Base-by-base conservation (phyloP, 371 early-diverging fungal genomes). In the Dichotomocladium elegans region DNA sequence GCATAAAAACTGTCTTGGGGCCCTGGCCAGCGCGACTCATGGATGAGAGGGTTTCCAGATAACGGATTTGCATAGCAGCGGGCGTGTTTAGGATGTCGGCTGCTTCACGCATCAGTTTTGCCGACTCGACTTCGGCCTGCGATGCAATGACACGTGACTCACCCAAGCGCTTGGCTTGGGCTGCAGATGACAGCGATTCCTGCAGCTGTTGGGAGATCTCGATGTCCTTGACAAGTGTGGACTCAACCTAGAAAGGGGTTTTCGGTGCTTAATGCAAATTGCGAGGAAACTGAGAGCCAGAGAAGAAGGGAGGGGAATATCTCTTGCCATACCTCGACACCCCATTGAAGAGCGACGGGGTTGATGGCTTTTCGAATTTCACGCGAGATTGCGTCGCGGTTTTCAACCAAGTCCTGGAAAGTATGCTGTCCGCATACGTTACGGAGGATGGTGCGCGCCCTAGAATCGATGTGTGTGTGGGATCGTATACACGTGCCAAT, bases 51-150 rank as follows among this genome's bases (percentile, higher is more conserved):
- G 95, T 93, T 30, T 95, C 95, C 19, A 95, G 68, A 53, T 93
- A 90, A 27, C 92, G 82, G 48, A 91, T 91, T 57, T 91, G 92
- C 86, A 83, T 88, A 1, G 90, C 92, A 5, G 89, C 85, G n/a
- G 82, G 83, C 17, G 74, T 77, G 51, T 72, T 83, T 22, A 86
- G 67, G 41, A 89, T 81, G 55, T 87, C 85, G 3, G 90, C 86
- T 26, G 96, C 96, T 61, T 95, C 90, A 29, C 95, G 74, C 96
- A 95, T 95, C 35, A 95, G 68, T 57, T 90, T 93, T 31, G 96
- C 95, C 17, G 90, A 72, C 35, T 94, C 91, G 3, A 95, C 95
- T 55, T 95, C 96, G 12, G 96, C 95, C 54, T 86, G 71, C 1
- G 96, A 94, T 19, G 88, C 82, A 60, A 95, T 95, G 22, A 96